Base-by-base conservation (phyloP, 192 early-diverging fungal species). In the Coemansia sp. region DNA sequence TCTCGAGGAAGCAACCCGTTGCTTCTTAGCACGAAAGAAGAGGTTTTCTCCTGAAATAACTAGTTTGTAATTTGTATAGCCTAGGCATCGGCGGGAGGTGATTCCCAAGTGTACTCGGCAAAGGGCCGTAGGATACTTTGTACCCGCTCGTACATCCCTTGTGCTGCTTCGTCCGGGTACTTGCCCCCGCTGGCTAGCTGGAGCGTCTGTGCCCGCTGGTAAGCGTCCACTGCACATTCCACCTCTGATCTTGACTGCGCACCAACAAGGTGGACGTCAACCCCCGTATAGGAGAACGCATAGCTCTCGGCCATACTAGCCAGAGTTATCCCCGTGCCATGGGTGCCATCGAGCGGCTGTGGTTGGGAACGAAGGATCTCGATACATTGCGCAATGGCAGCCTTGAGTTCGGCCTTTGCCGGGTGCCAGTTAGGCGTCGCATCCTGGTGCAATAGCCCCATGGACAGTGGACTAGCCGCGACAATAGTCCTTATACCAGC, bases 401-500 rank as follows among this genome's bases (percentile, higher is more conserved):
- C 12, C 13, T 60, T 70, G 18, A 86, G 64, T 5, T 66, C 55
- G 4, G 19, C 5, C 18, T 78, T 80, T 11, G 83, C 83, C 8
- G 86, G 86, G 47, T 88, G 86, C 86, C 86, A 88, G 5, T 75
- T 69, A 1, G 80, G 82, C 3, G 79, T 73, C 6, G 50, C 50
- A 3, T 60, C 48, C 7, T 64, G 56, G 13, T 78, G 62, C 7
- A 88, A 62, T 12, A 88, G 54, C 0, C 80, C 86, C 86, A 88
- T 88, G 11, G 78, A 80, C 27, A 88, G 48, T 0, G 86, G 86
- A 13, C 80, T 83, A 9, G 84, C 86, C 25, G 80, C 82, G 32
- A 84, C 71, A 28, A 88, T 27, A 7, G 72, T 77, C 17, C 59
- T 37, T 14, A 88, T 80, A 20, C 81, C 84, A 10, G 60, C 65